Evolutionary conservation across 345 rosid genomes (phyloP).

Genomic region (Punica granatum): DNA sequence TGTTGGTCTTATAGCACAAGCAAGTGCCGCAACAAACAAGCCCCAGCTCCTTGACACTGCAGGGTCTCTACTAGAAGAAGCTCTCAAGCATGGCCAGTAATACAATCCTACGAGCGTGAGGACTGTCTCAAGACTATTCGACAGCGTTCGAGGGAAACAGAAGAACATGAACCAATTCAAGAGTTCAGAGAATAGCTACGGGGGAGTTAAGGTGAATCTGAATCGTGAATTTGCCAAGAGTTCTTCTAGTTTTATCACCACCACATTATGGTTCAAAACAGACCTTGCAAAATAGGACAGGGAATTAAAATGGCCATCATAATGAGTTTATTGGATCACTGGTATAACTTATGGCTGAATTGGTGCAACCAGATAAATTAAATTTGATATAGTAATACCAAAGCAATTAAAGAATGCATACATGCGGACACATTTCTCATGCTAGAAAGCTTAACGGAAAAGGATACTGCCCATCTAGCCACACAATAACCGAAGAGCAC

Average conservation of each 20-base stretch:
- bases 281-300: neutral
- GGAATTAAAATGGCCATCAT: neutral
- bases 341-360: neutral
- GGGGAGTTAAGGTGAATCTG: slow-evolving; percentile 35
- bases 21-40: slow-evolving; percentile 63
- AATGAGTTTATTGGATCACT: neutral
- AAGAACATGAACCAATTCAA: slow-evolving; percentile 85
- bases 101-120: slow-evolving; percentile 75
- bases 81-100: slow-evolving; percentile 83
- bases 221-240: neutral
- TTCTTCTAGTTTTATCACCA: neutral
- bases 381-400: neutral
- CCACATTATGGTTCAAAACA: neutral
- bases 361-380: neutral
- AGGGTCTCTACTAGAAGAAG: slow-evolving; percentile 31
- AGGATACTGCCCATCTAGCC: slow-evolving; percentile 92
- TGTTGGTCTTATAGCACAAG: slow-evolving; percentile 90
- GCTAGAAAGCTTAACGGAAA: slow-evolving; percentile 5
- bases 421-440: neutral
- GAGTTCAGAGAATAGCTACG: slow-evolving; percentile 71
- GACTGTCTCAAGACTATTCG: slow-evolving; percentile 87
- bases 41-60: slow-evolving; percentile 57
- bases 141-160: slow-evolving; percentile 85
- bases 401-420: neutral
- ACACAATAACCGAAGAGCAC: slow-evolving; percentile 45